phyloP scores from a whole-genome alignment of 306 rosid genomes.

The Sesbania bispinosa region DNA sequence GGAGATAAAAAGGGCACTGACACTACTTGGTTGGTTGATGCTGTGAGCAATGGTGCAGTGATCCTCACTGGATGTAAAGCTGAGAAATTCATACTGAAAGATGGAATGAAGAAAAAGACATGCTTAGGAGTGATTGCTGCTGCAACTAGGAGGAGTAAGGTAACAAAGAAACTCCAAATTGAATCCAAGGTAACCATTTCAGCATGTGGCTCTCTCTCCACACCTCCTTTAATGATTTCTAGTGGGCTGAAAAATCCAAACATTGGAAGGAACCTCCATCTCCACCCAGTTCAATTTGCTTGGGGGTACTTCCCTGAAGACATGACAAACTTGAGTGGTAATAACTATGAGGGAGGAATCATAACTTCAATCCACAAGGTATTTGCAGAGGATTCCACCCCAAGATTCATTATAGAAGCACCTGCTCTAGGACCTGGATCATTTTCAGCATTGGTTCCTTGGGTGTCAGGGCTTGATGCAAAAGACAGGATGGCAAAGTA shows the following conservation, averaged over 20 bases:
- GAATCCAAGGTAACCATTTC: constrained; percentile 76
- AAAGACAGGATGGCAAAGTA: constrained; percentile 65
- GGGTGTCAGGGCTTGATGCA: constrained; percentile 72
- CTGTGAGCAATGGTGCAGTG: constrained; percentile 73
- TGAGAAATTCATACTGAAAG: constrained; percentile 53
- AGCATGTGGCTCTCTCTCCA: constrained; percentile 72
- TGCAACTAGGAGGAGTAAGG: constrained; percentile 34
- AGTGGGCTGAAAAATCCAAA: constrained; percentile 75
- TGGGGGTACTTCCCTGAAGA: constrained; percentile 88
- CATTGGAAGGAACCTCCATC: constrained; percentile 80
- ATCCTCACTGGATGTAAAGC: constrained; percentile 81
- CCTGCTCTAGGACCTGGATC: constrained; percentile 74
- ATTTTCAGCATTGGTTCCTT: constrained; percentile 61
- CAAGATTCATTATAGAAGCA: constrained; percentile 59
- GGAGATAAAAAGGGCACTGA: constrained; percentile 78
- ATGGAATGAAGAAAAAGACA: constrained; percentile 37
- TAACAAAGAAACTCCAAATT: constrained; percentile 61
- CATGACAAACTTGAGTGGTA: constrained; percentile 46
- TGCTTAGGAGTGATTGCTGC: constrained; percentile 72
- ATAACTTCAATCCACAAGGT: constrained; percentile 75
- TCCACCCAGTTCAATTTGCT: constrained; percentile 64
- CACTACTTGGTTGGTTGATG: constrained; percentile 81
- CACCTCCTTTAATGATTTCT: constrained; percentile 73
- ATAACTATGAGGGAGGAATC: constrained; percentile 69
- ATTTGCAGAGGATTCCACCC: constrained; percentile 36